phyloP scores from a whole-genome alignment of 768 basidiomycete species.

The Mycena olivaceomarginata region DNA sequence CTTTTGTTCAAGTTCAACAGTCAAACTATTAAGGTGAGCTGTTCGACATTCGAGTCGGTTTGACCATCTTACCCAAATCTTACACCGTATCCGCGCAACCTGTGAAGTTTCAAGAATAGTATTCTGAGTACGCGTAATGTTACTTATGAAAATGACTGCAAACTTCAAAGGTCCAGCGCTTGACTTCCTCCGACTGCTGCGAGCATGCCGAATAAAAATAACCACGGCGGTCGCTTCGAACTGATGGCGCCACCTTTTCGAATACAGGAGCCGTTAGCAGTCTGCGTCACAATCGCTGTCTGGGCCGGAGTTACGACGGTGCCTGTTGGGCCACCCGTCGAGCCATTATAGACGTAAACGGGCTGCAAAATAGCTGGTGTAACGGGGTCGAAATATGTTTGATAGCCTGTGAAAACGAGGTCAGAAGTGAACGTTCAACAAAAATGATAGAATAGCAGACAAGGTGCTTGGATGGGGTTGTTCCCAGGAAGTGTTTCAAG shows the following conservation, averaged over 20 bases:
- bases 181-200: neutral
- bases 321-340: conserved; percentile 46
- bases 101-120: no score
- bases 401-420: conserved; percentile 43
- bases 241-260: conserved; percentile 39
- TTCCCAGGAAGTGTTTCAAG: conserved; percentile 50
- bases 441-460: conserved; percentile 2
- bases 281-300: conserved; percentile 46
- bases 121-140: no score
- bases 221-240: conserved; percentile 18
- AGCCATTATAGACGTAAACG: conserved; percentile 48
- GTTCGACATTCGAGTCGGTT: no score
- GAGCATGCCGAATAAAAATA: neutral
- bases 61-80: no score
- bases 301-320: conserved; percentile 48
- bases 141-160: neutral
- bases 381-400: conserved; percentile 50
- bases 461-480: conserved; percentile 53
- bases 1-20: no score
- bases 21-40: no score
- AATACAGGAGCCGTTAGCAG: conserved; percentile 51
- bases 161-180: neutral
- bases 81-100: no score
- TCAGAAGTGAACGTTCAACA: neutral
- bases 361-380: conserved; percentile 53